Evolutionary conservation across 768 basidiomycete species (phyloP).

Genomic region (Tylopilus subfusipes): DNA sequence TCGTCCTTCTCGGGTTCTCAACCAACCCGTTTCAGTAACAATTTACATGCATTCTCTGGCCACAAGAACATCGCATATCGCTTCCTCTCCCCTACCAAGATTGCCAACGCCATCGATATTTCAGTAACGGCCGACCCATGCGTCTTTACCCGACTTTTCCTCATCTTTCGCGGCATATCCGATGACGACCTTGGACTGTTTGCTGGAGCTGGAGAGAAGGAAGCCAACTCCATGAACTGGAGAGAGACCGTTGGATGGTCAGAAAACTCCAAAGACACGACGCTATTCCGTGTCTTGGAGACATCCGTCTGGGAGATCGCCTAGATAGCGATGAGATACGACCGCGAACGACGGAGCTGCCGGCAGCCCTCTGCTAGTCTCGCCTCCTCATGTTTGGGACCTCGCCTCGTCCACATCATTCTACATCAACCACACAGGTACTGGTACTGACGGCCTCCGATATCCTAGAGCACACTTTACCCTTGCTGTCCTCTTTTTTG

Average conservation of each 20-base stretch:
- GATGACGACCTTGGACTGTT: slow-evolving; percentile 79
- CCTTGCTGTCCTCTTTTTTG: slow-evolving; percentile 19
- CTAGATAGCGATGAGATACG: slow-evolving; percentile 24
- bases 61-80: slow-evolving; percentile 90
- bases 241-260: slow-evolving; percentile 76
- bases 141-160: slow-evolving; percentile 78
- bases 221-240: slow-evolving; percentile 80
- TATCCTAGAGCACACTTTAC: slow-evolving; percentile 29
- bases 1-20: not conserved
- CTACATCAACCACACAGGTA: slow-evolving; percentile 2
- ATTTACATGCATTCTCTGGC: slow-evolving; percentile 65
- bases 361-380: slow-evolving; percentile 8
- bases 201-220: slow-evolving; percentile 79
- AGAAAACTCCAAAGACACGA: slow-evolving; percentile 72
- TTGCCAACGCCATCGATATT: slow-evolving; percentile 85
- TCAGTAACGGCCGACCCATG: slow-evolving; percentile 79
- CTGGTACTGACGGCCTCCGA: slow-evolving; percentile 12
- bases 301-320: slow-evolving; percentile 72
- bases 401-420: slow-evolving; percentile 7
- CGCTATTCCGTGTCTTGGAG: slow-evolving; percentile 76
- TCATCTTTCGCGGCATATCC: slow-evolving; percentile 78
- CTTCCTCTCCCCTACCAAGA: slow-evolving; percentile 75
- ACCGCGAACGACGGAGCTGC: slow-evolving; percentile 17
- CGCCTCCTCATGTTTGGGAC: slow-evolving; percentile 9
- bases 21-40: slow-evolving; percentile 48